phyloP scores from a whole-genome alignment of 2,329 filamentous ascomycete species.

The Paramyrothecium sp. region DNA sequence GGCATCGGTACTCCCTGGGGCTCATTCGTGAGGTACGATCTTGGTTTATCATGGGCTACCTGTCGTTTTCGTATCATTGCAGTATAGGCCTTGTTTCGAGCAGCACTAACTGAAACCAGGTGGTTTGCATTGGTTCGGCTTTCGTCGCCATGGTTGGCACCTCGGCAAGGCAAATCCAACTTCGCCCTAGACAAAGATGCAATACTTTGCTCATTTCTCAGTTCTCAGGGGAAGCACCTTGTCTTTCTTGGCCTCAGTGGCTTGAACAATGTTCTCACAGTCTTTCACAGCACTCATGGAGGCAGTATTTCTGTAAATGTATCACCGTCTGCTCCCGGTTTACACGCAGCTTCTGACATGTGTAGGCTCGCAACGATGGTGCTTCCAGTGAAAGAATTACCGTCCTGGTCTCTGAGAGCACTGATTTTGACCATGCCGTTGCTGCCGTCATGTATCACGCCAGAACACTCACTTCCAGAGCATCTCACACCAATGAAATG shows the following conservation, averaged over 20 bases:
- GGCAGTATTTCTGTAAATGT: conserved; percentile 69
- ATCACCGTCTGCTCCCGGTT: conserved; percentile 23
- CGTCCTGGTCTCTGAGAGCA: conserved; percentile 69
- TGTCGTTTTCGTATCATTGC: no score
- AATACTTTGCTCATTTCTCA: conserved; percentile 75
- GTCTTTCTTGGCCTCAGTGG: conserved; percentile 79
- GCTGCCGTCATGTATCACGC: conserved; percentile 86
- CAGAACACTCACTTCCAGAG: conserved; percentile 48
- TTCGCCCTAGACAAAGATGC: conserved; percentile 76
- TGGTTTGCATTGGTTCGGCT: conserved; percentile 82
- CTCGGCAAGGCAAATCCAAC: conserved; percentile 71
- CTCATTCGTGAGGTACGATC: conserved; percentile 48
- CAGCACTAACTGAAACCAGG: conserved; percentile 31
- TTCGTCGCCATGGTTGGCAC: conserved; percentile 83
- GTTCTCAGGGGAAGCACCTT: conserved; percentile 67
- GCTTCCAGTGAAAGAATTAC: conserved; percentile 51
- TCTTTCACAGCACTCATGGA: conserved; percentile 63
- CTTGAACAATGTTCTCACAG: conserved; percentile 65
- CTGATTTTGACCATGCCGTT: conserved; percentile 72
- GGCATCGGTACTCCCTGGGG: conserved; percentile 64
- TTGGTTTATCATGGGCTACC: no score
- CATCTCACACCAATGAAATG: conserved; percentile 37
- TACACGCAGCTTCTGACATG: conserved; percentile 8
- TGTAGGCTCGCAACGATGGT: conserved; percentile 66
- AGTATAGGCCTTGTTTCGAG: neutral